Evolutionary conservation across 768 basidiomycete genomes (phyloP).

Genomic region (Pholiota microspora): DNA sequence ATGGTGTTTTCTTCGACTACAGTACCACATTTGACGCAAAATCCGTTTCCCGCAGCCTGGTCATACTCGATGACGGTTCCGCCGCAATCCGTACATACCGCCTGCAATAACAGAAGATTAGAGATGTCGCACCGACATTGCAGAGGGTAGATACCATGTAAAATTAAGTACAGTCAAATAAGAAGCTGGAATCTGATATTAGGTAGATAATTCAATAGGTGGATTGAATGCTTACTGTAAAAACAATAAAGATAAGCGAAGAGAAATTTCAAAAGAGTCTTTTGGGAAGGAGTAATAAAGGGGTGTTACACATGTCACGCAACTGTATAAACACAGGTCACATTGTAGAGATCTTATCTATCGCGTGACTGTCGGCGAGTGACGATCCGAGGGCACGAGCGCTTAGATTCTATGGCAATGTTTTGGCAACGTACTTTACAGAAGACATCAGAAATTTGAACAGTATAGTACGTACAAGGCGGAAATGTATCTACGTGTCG

Average conservation of each 20-base stretch:
- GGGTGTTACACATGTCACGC: neutral
- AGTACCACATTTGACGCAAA: constrained; percentile 83
- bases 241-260: constrained; percentile 2
- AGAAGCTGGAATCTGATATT: neutral
- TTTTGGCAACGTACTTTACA: too few relatives aligned
- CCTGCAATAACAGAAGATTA: constrained; percentile 29
- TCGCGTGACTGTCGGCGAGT: neutral
- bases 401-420: too few relatives aligned
- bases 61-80: constrained; percentile 87
- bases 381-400: neutral
- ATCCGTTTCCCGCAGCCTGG: constrained; percentile 78
- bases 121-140: neutral
- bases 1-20: constrained; percentile 94
- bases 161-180: neutral
- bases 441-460: too few relatives aligned
- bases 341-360: constrained; percentile 1
- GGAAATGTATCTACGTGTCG: too few relatives aligned
- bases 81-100: constrained; percentile 74
- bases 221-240: neutral
- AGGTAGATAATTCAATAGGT: neutral
- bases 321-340: too few relatives aligned
- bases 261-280: neutral
- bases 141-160: neutral
- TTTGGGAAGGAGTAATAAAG: neutral
- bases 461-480: too few relatives aligned